phyloP scores from a whole-genome alignment of 495 filamentous ascomycete species.

The Daldinia bambusicola region DNA sequence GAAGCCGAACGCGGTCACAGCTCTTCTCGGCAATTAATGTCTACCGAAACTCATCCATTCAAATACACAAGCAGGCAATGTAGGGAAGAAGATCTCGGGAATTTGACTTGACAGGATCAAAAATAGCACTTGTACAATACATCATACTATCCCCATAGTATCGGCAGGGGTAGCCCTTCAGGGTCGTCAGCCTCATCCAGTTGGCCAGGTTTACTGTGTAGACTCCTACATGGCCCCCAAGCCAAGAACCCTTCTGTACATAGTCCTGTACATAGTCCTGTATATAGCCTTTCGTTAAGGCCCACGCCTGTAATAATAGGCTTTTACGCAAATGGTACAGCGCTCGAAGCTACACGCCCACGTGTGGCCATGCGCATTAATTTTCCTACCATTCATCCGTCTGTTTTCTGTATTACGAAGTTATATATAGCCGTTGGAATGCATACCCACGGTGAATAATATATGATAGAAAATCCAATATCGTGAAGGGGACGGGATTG shows the following conservation, averaged over 20 bases:
- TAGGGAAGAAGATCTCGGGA: neutral
- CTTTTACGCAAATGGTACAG: conserved; percentile 10
- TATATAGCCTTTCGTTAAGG: neutral
- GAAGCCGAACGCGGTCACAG: neutral
- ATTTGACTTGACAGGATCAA: neutral
- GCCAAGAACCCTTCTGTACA: conserved; percentile 27
- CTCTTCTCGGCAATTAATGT: neutral
- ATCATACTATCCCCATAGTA: neutral
- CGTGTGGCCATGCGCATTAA: conserved; percentile 12
- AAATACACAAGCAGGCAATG: neutral
- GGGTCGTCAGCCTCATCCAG: conserved; percentile 42
- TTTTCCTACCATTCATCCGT: neutral
- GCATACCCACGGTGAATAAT: no score
- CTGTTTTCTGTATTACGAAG: neutral
- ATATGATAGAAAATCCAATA: neutral
- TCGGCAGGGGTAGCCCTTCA: conserved; percentile 22
- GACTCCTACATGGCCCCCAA: conserved; percentile 31
- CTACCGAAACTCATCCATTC: neutral
- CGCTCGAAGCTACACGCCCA: conserved; percentile 16
- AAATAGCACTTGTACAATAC: neutral
- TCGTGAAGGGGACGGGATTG: neutral
- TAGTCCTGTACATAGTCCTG: conserved; percentile 1
- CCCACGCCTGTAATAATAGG: conserved; percentile 6
- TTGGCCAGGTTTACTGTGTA: conserved; percentile 34
- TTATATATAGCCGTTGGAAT: neutral